phyloP scores from a whole-genome alignment of 108 stramenopile species.

The Seminavis robusta region DNA sequence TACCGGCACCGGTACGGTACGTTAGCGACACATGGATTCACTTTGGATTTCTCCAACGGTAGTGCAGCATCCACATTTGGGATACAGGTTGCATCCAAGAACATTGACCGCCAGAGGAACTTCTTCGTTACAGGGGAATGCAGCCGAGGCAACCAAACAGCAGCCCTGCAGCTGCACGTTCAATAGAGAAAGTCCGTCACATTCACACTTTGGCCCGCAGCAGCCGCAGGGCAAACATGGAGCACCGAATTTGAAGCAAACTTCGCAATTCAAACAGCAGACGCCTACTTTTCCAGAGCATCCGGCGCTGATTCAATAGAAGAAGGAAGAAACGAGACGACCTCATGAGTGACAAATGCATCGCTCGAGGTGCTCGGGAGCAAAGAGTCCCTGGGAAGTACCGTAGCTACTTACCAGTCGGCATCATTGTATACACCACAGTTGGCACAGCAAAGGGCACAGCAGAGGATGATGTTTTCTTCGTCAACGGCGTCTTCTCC shows the following conservation, averaged over 20 bases:
- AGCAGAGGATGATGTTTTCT: slow-evolving; percentile 59
- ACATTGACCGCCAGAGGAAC: slow-evolving; percentile 62
- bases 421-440: slow-evolving; percentile 3
- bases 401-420: too few relatives aligned
- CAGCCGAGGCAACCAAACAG: slow-evolving; percentile 56
- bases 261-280: slow-evolving; percentile 35
- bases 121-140: slow-evolving; percentile 75
- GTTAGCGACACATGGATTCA: too few relatives aligned
- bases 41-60: too few relatives aligned
- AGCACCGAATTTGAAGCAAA: slow-evolving; percentile 70
- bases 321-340: too few relatives aligned
- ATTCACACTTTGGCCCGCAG: slow-evolving; percentile 28
- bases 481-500: slow-evolving; percentile 76
- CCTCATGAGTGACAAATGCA: too few relatives aligned
- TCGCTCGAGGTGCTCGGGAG: too few relatives aligned
- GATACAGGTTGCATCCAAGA: slow-evolving; percentile 38
- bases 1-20: too few relatives aligned
- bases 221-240: slow-evolving; percentile 32
- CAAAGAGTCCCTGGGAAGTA: too few relatives aligned
- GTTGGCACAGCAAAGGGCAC: slow-evolving; percentile 61
- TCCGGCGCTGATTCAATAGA: too few relatives aligned
- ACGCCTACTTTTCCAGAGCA: too few relatives aligned
- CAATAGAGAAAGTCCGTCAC: slow-evolving; percentile 41
- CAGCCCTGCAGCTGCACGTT: slow-evolving; percentile 57
- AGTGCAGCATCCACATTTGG: too few relatives aligned